Base-by-base conservation (phyloP, 805 yeast species). In the Starmerella vaccinii region DNA sequence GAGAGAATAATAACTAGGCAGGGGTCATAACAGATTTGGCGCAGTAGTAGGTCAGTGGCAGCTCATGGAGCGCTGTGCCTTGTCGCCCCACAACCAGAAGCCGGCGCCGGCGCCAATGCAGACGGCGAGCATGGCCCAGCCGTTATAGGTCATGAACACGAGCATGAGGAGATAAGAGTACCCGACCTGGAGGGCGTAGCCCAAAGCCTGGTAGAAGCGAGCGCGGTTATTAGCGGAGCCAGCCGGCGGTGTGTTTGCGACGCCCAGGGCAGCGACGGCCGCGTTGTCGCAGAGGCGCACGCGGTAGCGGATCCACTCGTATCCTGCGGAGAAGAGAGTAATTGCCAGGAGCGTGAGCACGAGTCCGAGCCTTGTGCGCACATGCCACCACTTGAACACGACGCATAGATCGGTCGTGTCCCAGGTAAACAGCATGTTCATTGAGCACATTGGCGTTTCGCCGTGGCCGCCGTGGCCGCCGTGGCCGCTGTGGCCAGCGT, bases 111-210 rank as follows among this genome's bases (percentile, higher is more conserved):
- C 92, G 2, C 95, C 95, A 1, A 73, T 56, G 1, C 77, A 79
- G 9, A 83, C 84, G 3, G 90, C 79, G 7, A 77, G 43, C 92
- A 84, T 84, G 30, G 80, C 74, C 89, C 89, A 85, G 12, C 90
- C 72, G 62, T 84, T 84, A 64, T 82, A 85, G 5, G 90, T 83
- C 95, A 85, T 85, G 59, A 84, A 85, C 0, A 86, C 76, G 57
- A 84, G 74, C 95, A 85, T 84, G 59, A 80, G 67, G 69, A 80
- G 68, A 41, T 56, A 56, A 10, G 62, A 59, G 53, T 60, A 61
- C 26, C 60, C 62, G 9, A 61, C 63, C 51, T 59, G 61, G 4
- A 54, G 10, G 15, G 61, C 62, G 37, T 61, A 61, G 21, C 58
- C 62, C 4, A 60, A 3, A 5, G 62, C 46, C 38, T 53, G 53